Base-by-base conservation (phyloP, 495 filamentous ascomycete species). In the Hyaloscypha bicolor region DNA sequence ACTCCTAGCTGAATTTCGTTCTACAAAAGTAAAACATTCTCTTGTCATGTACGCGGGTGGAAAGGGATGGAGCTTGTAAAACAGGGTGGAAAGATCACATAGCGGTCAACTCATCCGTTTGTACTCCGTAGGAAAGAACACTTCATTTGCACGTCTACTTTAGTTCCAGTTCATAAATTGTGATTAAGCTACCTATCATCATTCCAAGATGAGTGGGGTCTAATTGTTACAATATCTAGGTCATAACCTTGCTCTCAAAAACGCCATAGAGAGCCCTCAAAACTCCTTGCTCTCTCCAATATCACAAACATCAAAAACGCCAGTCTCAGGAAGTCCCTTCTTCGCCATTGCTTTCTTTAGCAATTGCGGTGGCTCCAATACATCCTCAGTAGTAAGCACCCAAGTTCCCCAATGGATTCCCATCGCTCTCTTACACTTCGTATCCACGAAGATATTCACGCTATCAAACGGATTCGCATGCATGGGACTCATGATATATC, bases 391-490 rank as follows among this genome's bases (percentile, higher is more conserved):
- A 0, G 94, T 97, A 68, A 98, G 76, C 9, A 93, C 89, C 93
- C 94, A 97, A 0, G 93, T 93, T 21, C 87, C 94, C 94, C 94
- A 98, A 73, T 98, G 94, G 67, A 98, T 97, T 16, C 85, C 94
- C 80, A 98, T 85, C 21, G 94, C 94, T 55, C 80, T 82, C 74
- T 88, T 84, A 79, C 95, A 99, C 68, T 86, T 86, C 21, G 93
- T 97, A 69, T 97, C 95, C 39, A 80, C 76, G 80, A 97, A 97
- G 67, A 99, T 99, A 67, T 93, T 90, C 58, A 97, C 94, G 0
- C 88, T 83, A 75, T 99, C 95, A 65, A 86, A 90, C 1, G 95
- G 95, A 77, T 96, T 91, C 9, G 91, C 92, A 76, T 99, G 95
- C 83, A 96, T 89, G 48, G 88, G 78, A 63, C 87, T 91, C 80